These are phyloP conservation scores for Stylosanthes scabra DNA, from an alignment of 331 rosid genomes.

Conservation along the genomic window DNA sequence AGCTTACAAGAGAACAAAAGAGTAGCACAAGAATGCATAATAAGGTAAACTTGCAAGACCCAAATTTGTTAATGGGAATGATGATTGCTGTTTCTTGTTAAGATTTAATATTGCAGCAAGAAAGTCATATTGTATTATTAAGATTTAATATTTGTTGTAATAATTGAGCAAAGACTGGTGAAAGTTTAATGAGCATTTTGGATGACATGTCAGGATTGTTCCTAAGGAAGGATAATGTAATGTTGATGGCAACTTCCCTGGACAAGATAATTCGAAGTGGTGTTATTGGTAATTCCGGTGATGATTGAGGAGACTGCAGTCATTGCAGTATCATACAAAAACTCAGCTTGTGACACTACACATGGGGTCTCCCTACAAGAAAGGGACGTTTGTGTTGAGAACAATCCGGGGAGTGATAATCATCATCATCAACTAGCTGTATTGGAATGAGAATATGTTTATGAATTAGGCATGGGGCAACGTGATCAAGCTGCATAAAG, in stretches of 20 bases:
- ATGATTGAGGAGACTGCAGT: conserved; percentile 1
- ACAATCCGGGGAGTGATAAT: background rate
- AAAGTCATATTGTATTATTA: conserved; percentile 15
- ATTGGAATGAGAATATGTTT: background rate
- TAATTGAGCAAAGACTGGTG: background rate
- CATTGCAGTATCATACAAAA: background rate
- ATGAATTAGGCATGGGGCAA: background rate
- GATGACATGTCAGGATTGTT: background rate
- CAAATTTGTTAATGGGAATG: conserved; percentile 6
- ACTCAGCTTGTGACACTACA: background rate
- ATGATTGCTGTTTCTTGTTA: background rate
- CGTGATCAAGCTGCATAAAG: background rate
- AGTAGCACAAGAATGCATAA: background rate
- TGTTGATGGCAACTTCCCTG: conserved; percentile 21
- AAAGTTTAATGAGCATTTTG: conserved; percentile 1
- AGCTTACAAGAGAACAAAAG: background rate
- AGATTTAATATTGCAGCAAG: conserved; percentile 7
- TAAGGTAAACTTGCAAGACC: background rate
- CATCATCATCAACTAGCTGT: background rate
- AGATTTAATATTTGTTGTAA: background rate
- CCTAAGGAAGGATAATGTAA: background rate
- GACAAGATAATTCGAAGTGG: background rate
- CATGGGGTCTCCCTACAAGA: background rate
- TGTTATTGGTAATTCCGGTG: conserved; percentile 9
- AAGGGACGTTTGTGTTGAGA: background rate